Evolutionary conservation across 1,284 basidiomycete genomes (phyloP).

Genomic region (Ceratobasidium sp.): DNA sequence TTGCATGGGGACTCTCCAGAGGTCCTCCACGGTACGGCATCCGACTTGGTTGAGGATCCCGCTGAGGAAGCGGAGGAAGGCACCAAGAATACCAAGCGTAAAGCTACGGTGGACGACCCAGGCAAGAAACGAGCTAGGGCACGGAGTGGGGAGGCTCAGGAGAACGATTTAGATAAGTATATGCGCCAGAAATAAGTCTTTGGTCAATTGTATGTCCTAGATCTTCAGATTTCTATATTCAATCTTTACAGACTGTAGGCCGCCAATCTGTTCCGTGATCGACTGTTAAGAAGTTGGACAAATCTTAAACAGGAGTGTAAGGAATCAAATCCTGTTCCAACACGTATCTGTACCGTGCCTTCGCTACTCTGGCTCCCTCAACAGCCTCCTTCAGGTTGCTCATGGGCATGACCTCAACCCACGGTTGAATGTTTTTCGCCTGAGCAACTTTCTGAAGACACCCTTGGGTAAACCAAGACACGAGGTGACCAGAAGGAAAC

Average conservation of each 20-base stretch:
- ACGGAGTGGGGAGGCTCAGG: slow-evolving; percentile 2
- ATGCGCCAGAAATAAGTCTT: slow-evolving; percentile 26
- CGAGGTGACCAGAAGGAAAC: slow-evolving; percentile 51
- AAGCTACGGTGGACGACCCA: background rate
- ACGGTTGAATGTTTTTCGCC: slow-evolving; percentile 50
- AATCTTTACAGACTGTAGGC: too few relatives aligned
- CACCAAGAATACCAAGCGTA: background rate
- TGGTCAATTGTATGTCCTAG: background rate
- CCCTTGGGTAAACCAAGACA: background rate
- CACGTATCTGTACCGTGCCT: slow-evolving; percentile 67
- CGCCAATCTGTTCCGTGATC: too few relatives aligned
- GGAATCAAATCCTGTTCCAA: slow-evolving; percentile 58
- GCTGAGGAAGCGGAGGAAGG: slow-evolving; percentile 21
- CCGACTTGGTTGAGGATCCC: slow-evolving; percentile 49
- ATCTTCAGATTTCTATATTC: too few relatives aligned
- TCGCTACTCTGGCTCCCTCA: slow-evolving; percentile 66
- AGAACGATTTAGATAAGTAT: slow-evolving; percentile 11
- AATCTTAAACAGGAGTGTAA: background rate
- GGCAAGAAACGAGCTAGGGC: slow-evolving; percentile 15
- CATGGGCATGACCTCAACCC: slow-evolving; percentile 69
- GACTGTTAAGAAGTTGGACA: too few relatives aligned
- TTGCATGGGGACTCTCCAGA: slow-evolving; percentile 54
- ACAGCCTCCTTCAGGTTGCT: slow-evolving; percentile 69
- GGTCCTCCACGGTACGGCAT: slow-evolving; percentile 55
- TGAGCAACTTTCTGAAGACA: slow-evolving; percentile 8